Evolutionary conservation across 2,329 filamentous ascomycete species (phyloP).

Genomic region (Elsinoe batatas): DNA sequence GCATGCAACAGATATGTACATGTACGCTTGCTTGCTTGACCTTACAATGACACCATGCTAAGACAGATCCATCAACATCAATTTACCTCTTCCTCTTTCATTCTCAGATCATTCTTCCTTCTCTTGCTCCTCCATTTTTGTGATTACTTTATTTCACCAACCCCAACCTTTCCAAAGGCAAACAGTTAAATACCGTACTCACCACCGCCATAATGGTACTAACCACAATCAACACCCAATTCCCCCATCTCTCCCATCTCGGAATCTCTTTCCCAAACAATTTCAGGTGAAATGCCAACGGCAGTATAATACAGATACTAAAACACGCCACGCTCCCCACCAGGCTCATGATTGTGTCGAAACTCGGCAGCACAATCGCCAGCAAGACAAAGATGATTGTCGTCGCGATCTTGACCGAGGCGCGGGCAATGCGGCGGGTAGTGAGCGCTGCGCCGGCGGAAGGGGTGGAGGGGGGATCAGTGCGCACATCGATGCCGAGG

Average conservation of each 20-base stretch:
- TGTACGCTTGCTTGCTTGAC: too few relatives aligned
- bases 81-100: neutral
- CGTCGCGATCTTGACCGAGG: conserved; percentile 54
- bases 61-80: too few relatives aligned
- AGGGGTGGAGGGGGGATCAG: conserved; percentile 41
- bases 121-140: neutral
- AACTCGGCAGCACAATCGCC: conserved; percentile 63
- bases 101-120: neutral
- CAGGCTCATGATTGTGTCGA: conserved; percentile 84
- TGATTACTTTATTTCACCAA: conserved; percentile 27
- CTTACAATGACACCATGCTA: too few relatives aligned
- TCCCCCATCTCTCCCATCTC: conserved; percentile 51
- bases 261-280: conserved; percentile 69
- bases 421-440: conserved; percentile 49
- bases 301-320: conserved; percentile 86
- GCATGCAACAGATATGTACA: too few relatives aligned
- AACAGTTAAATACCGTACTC: conserved; percentile 78
- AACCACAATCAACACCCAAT: conserved; percentile 59
- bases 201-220: conserved; percentile 61
- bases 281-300: conserved; percentile 80
- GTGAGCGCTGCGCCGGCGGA: conserved; percentile 35
- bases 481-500: conserved; percentile 56
- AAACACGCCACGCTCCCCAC: conserved; percentile 87
- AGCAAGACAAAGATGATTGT: conserved; percentile 66
- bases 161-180: conserved; percentile 66